Evolutionary conservation across 1,284 basidiomycete genomes (phyloP).

Genomic region (Moesziomyces parantarcticus): DNA sequence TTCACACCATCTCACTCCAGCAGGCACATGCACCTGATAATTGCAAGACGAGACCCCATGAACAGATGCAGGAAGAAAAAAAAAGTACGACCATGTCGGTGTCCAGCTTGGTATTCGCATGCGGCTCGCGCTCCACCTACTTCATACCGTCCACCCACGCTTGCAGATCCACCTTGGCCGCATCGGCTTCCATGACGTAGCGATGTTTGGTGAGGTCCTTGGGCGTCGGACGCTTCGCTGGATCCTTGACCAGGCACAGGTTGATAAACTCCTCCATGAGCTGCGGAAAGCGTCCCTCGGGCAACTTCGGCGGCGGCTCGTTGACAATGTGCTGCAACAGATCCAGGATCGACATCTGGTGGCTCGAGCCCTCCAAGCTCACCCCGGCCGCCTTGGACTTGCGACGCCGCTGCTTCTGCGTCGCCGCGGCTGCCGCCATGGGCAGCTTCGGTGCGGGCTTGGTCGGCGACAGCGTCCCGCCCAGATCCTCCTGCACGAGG

Average conservation of each 20-base stretch:
- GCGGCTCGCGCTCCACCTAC: not conserved
- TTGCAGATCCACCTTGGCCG: slow-evolving; percentile 48
- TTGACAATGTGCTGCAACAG: slow-evolving; percentile 97
- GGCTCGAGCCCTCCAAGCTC: slow-evolving; percentile 84
- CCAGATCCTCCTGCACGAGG: slow-evolving; percentile 42
- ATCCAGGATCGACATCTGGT: slow-evolving; percentile 97
- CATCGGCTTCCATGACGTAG: slow-evolving; percentile 52
- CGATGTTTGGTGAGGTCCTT: slow-evolving; percentile 59
- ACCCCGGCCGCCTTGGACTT: slow-evolving; percentile 75
- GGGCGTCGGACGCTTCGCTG: slow-evolving; percentile 56
- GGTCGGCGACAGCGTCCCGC: slow-evolving; percentile 57
- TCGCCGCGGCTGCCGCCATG: slow-evolving; percentile 9
- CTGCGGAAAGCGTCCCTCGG: slow-evolving; percentile 51
- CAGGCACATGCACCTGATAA: not conserved
- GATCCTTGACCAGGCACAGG: slow-evolving; percentile 63
- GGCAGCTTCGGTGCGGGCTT: slow-evolving; percentile 42
- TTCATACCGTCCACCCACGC: slow-evolving; percentile 54
- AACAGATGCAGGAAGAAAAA: not conserved
- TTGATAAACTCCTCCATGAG: slow-evolving; percentile 62
- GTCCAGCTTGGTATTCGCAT: no score
- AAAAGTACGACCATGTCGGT: no score
- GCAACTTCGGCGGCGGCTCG: slow-evolving; percentile 63
- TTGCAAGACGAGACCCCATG: not conserved
- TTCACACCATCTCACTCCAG: not conserved
- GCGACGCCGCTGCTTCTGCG: slow-evolving; percentile 64